These are phyloP conservation scores for Symbiodinium natans DNA, from an alignment of 73 alveolate genomes.

Conservation along the genomic window DNA sequence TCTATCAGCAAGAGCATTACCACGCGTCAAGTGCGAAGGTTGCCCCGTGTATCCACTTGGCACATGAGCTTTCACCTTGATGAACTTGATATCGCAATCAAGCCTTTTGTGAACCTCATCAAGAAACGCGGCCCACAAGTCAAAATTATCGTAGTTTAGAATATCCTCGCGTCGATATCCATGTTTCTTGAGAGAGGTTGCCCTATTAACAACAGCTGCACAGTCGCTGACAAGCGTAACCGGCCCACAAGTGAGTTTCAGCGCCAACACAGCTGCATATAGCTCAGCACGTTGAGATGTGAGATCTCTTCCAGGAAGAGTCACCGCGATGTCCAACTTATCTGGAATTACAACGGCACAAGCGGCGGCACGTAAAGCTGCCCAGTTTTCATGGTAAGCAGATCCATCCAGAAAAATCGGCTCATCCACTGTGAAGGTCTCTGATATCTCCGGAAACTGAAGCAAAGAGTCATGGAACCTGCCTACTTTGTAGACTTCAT, in stretches of 20 bases:
- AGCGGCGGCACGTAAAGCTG: not conserved
- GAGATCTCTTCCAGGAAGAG: not conserved
- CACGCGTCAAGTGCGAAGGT: too few species aligned
- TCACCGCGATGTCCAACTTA: not conserved
- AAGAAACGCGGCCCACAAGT: not conserved
- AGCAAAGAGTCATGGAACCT: not conserved
- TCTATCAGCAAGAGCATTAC: too few species aligned
- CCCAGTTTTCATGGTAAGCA: not conserved
- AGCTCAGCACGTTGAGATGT: constrained; percentile 17
- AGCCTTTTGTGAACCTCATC: not conserved
- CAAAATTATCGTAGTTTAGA: not conserved
- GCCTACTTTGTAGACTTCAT: too few species aligned
- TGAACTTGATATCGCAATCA: not conserved
- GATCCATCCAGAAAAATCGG: not conserved
- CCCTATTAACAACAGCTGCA: not conserved
- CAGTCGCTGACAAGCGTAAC: not conserved
- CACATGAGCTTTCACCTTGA: not conserved
- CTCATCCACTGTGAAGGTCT: not conserved
- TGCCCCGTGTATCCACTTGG: too few species aligned
- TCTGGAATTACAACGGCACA: not conserved
- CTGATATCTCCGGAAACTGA: not conserved
- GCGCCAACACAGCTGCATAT: not conserved
- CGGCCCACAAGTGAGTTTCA: not conserved
- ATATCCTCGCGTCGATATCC: not conserved
- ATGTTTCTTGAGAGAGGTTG: not conserved